Conservation (phyloP, 2,329 filamentous ascomycete genomes). For the Pezicula rhizophila region DNA sequence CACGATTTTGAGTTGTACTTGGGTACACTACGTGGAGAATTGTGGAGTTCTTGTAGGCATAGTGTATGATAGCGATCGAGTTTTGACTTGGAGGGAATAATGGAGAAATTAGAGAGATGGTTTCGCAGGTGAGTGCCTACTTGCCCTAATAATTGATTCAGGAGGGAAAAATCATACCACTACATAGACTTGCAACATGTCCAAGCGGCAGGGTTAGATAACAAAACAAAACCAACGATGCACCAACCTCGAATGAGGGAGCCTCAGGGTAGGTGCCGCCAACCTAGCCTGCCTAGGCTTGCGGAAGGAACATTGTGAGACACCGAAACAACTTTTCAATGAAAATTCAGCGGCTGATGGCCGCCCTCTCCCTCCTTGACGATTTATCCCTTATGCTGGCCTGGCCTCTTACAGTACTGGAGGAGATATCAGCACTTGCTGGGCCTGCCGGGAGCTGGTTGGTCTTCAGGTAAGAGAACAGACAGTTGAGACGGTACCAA, state of each 20-base stretch:
- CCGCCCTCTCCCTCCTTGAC: too few species aligned
- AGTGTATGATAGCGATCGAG: neutral
- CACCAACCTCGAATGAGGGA: neutral
- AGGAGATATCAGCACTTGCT: neutral
- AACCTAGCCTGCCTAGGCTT: neutral
- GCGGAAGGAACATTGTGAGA: too few species aligned
- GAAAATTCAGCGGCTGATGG: too few species aligned
- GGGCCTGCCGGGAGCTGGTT: conserved; percentile 5
- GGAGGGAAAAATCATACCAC: neutral
- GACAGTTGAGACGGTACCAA: neutral
- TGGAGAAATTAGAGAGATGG: neutral
- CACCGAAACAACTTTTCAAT: too few species aligned
- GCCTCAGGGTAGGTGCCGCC: neutral
- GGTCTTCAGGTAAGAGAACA: neutral
- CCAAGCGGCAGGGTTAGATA: neutral
- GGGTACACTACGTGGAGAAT: neutral
- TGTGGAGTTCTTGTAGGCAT: neutral
- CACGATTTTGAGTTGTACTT: neutral
- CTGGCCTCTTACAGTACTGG: too few species aligned
- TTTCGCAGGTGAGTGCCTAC: too few species aligned
- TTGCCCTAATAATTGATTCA: too few species aligned
- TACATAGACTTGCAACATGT: too few species aligned
- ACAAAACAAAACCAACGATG: neutral
- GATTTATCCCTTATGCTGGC: too few species aligned
- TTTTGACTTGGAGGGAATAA: neutral